phyloP scores from a whole-genome alignment of 2,329 filamentous ascomycete species.

The Zalaria obscura region DNA sequence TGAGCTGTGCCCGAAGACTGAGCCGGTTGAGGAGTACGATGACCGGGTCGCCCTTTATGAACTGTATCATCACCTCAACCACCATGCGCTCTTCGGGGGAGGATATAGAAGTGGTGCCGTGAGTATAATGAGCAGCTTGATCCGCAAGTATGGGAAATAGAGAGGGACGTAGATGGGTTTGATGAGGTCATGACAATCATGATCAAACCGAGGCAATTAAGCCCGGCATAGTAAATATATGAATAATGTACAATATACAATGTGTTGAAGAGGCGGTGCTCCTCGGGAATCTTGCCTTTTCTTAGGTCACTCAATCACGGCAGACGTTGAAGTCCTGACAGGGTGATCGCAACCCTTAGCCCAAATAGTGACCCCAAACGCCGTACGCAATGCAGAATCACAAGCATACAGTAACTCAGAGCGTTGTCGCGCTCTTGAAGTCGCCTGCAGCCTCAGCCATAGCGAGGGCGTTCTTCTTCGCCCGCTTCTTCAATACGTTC shows the following conservation, averaged over 20 bases:
- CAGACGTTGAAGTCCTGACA: not conserved
- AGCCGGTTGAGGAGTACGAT: slow-evolving; percentile 71
- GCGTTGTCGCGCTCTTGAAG: slow-evolving; percentile 6
- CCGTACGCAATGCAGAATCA: not conserved
- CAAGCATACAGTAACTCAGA: not conserved
- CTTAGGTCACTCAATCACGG: too few relatives aligned
- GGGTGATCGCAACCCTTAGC: not conserved
- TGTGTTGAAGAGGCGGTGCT: not conserved
- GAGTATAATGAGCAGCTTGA: slow-evolving; percentile 61
- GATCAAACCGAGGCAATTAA: not conserved
- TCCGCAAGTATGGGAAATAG: slow-evolving; percentile 51
- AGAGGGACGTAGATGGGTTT: not conserved
- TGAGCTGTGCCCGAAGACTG: slow-evolving; percentile 58
- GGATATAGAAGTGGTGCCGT: slow-evolving; percentile 64
- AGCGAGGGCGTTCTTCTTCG: slow-evolving; percentile 19
- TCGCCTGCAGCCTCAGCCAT: slow-evolving; percentile 15
- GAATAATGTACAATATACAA: not conserved
- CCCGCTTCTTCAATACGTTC: slow-evolving; percentile 83
- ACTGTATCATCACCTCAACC: slow-evolving; percentile 79
- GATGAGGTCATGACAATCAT: not conserved
- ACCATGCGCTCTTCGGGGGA: slow-evolving; percentile 71
- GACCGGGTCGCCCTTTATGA: slow-evolving; percentile 74
- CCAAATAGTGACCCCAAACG: not conserved
- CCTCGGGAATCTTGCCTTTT: not conserved
- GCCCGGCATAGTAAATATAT: slow-evolving; percentile 3